A percentile compares a stretch with the other conserved stretches of the same genome.
Evolutionary conservation across 345 rosid genomes (phyloP).

Genomic region (Isatis tinctoria): DNA sequence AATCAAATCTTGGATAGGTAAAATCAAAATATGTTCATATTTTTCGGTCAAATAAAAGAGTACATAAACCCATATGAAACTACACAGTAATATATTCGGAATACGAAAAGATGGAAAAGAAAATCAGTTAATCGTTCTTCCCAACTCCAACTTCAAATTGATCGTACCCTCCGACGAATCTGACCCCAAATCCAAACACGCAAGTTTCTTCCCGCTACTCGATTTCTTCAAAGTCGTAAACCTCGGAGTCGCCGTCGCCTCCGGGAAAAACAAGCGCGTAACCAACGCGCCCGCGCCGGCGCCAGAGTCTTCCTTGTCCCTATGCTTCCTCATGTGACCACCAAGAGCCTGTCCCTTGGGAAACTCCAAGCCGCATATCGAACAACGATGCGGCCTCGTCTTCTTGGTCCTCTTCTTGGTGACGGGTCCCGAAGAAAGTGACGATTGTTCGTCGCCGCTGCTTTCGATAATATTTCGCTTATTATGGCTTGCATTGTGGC

Average conservation of each 20-base stretch:
- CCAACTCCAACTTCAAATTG: slow-evolving; percentile 30
- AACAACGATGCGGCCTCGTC: slow-evolving; percentile 52
- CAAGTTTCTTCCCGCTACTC: slow-evolving; percentile 16
- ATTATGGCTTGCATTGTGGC: slow-evolving; percentile 35
- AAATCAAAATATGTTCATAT: background rate
- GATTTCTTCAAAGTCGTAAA: slow-evolving; percentile 40
- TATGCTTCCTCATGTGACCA: slow-evolving; percentile 79
- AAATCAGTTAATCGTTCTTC: background rate
- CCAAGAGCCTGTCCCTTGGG: slow-evolving; percentile 82
- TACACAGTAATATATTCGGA: background rate
- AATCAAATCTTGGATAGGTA: background rate
- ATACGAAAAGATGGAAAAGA: background rate
- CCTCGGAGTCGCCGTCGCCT: slow-evolving; percentile 12
- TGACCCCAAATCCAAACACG: slow-evolving; percentile 11
- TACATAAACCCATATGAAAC: background rate
- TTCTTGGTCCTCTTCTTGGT: slow-evolving; percentile 26
- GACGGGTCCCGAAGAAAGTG: background rate
- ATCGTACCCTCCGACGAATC: background rate
- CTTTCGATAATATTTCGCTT: slow-evolving; percentile 35
- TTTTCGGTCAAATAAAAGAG: background rate
- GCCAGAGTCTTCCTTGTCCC: slow-evolving; percentile 6
- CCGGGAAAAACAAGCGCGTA: slow-evolving; percentile 30
- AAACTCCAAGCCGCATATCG: slow-evolving; percentile 60
- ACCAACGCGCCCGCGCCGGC: slow-evolving; percentile 16
- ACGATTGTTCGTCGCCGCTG: slow-evolving; percentile 15